phyloP scores from a whole-genome alignment of 352 stramenopile genomes.

The Pythium plurisporium region DNA sequence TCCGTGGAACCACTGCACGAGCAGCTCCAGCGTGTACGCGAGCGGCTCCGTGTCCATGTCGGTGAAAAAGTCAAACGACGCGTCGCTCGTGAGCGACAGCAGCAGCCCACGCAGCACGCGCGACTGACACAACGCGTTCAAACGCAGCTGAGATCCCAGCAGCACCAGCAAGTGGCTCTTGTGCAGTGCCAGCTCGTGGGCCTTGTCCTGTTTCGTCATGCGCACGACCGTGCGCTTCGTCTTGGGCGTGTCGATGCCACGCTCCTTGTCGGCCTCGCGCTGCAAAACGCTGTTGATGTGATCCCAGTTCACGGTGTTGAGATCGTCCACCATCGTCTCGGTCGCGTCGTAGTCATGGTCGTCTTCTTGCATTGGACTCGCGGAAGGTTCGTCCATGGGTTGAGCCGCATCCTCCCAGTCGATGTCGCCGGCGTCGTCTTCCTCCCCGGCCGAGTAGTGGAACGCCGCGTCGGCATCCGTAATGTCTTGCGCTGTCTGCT shows the following conservation, averaged over 20 bases:
- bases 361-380: not conserved
- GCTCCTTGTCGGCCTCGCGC: conserved; percentile 22
- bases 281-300: conserved; percentile 59
- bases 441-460: conserved; percentile 39
- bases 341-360: not conserved
- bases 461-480: conserved; percentile 12
- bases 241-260: not conserved
- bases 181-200: conserved; percentile 54
- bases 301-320: conserved; percentile 61
- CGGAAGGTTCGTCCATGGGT: conserved; percentile 14
- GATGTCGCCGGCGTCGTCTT: conserved; percentile 48
- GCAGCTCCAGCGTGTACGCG: conserved; percentile 51
- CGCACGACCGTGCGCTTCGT: conserved; percentile 35
- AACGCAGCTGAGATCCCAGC: conserved; percentile 42
- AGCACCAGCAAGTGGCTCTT: conserved; percentile 68
- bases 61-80: conserved; percentile 37
- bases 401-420: conserved; percentile 54
- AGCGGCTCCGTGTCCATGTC: conserved; percentile 33
- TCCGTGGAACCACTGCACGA: conserved; percentile 63
- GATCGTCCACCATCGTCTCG: conserved; percentile 15
- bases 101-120: conserved; percentile 47
- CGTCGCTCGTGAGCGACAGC: conserved; percentile 51
- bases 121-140: conserved; percentile 38
- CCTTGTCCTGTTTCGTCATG: conserved; percentile 62
- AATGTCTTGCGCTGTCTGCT: not conserved